These are phyloP conservation scores for Kodamaea sp. DNA, from an alignment of 1,139 yeast genomes.

Conservation along the genomic window DNA sequence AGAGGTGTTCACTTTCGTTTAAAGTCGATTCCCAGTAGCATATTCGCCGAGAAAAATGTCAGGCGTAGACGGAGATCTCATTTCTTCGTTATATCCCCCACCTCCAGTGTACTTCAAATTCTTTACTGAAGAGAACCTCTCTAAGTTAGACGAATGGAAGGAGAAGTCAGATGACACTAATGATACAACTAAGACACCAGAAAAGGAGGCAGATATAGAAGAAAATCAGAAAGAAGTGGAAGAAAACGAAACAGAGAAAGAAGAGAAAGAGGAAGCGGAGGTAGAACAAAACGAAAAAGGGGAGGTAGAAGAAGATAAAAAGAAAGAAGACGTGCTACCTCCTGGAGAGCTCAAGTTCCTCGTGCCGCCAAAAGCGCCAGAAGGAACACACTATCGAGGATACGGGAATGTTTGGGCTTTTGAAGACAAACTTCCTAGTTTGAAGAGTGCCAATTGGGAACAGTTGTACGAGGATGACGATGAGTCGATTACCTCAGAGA, in stretches of 20 bases:
- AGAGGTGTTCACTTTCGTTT: too few relatives aligned
- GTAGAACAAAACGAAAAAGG: conserved; percentile 3
- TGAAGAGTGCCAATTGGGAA: conserved; percentile 66
- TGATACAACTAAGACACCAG: too few relatives aligned
- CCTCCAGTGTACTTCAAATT: conserved; percentile 77
- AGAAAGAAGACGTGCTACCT: background rate
- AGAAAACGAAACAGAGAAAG: conserved; percentile 2
- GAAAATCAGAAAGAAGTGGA: conserved; percentile 25
- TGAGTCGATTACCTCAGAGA: conserved; percentile 48
- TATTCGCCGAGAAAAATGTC: too few relatives aligned
- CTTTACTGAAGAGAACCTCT: conserved; percentile 64
- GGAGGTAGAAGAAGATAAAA: conserved; percentile 2
- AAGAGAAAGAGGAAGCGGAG: conserved; percentile 6
- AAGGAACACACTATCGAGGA: conserved; percentile 63
- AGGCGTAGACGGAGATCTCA: conserved; percentile 35
- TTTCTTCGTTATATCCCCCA: conserved; percentile 78
- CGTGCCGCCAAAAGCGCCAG: conserved; percentile 67
- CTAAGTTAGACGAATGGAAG: conserved; percentile 30
- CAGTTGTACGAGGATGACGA: conserved; percentile 59
- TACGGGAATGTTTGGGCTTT: conserved; percentile 85
- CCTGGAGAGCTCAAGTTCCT: conserved; percentile 52
- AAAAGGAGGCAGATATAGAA: background rate
- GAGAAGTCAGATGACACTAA: too few relatives aligned
- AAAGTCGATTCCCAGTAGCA: too few relatives aligned
- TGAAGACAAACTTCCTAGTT: conserved; percentile 66